Percentiles rank a stretch among this genome's conserved stretches.
phyloP scores from a whole-genome alignment of 352 stramenopile species.

The Phytophthora aleatoria region DNA sequence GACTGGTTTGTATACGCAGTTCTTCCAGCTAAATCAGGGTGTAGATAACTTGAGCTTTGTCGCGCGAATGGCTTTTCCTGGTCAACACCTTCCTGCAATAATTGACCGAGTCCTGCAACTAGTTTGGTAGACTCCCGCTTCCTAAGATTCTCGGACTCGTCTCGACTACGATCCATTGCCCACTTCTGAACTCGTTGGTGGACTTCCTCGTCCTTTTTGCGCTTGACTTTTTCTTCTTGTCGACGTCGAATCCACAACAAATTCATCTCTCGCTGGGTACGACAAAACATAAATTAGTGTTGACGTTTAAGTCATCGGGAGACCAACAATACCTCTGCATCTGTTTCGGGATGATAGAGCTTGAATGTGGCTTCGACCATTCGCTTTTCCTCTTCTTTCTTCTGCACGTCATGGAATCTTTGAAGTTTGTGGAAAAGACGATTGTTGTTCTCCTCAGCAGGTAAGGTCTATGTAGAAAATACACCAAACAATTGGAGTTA shows the following conservation, averaged over 20 bases:
- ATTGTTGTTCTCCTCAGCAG: constrained; percentile 25
- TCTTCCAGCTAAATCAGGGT: constrained; percentile 18
- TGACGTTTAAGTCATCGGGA: not conserved
- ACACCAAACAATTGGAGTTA: not conserved
- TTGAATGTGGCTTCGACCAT: constrained; percentile 60
- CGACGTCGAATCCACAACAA: constrained; percentile 65
- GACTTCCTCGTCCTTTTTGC: constrained; percentile 56
- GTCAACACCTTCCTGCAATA: constrained; percentile 25
- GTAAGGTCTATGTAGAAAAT: not conserved
- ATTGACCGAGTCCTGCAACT: constrained; percentile 50
- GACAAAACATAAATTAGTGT: not conserved
- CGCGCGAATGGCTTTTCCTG: constrained; percentile 30
- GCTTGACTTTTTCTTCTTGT: constrained; percentile 48
- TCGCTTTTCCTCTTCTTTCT: constrained; percentile 26
- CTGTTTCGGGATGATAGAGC: constrained; percentile 64
- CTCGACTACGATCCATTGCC: constrained; percentile 65
- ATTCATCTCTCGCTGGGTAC: constrained; percentile 62
- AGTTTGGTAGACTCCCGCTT: constrained; percentile 70
- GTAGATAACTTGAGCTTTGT: constrained; percentile 14
- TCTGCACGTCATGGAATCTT: constrained; percentile 19
- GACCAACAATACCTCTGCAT: constrained; percentile 51
- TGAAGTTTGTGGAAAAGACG: constrained; percentile 1
- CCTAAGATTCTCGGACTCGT: constrained; percentile 67
- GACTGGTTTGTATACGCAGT: constrained; percentile 19
- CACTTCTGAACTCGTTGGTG: constrained; percentile 55